A percentile compares a stretch with the other conserved stretches of the same genome.
phyloP scores from a whole-genome alignment of 2,329 filamentous ascomycete species.

The Aspergillus ochraceus region DNA sequence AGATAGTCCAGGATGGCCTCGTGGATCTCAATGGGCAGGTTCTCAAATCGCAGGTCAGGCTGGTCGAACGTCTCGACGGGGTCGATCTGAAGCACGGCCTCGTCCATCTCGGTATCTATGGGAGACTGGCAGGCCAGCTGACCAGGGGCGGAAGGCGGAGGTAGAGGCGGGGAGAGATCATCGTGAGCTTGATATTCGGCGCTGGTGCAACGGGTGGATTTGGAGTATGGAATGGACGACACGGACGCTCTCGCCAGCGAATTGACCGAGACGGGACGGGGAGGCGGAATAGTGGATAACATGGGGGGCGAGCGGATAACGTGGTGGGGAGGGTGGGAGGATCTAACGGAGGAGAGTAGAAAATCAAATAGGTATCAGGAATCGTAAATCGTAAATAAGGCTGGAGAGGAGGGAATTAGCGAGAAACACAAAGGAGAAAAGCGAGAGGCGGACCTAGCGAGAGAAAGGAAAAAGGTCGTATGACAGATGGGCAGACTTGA shows the following conservation, averaged over 20 bases:
- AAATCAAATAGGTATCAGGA: constrained; percentile 1
- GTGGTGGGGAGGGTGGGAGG: neutral
- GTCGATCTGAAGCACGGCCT: constrained; percentile 18
- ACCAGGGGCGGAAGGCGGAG: constrained; percentile 19
- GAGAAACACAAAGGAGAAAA: constrained; percentile 1
- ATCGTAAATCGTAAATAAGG: constrained; percentile 17
- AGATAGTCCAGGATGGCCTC: constrained; percentile 70
- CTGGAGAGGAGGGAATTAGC: neutral
- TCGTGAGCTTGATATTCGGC: constrained; percentile 26
- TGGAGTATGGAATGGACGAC: constrained; percentile 22
- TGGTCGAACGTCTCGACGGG: constrained; percentile 10
- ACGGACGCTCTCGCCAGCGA: constrained; percentile 27
- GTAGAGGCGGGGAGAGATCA: constrained; percentile 19
- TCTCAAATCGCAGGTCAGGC: constrained; percentile 26
- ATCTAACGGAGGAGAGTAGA: neutral
- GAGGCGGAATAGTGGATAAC: constrained; percentile 32
- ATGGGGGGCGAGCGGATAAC: constrained; percentile 21
- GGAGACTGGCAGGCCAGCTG: constrained; percentile 22
- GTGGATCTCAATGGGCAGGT: constrained; percentile 69
- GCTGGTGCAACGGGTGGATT: constrained; percentile 28
- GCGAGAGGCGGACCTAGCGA: neutral
- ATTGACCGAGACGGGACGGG: constrained; percentile 35
- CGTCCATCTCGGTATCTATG: constrained; percentile 28
- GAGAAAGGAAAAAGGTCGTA: neutral
- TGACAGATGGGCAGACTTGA: neutral